Percentiles rank a stretch among this genome's conserved stretches.
phyloP scores from a whole-genome alignment of 2,329 filamentous ascomycete genomes.

The Chaetomiaceae sp. region DNA sequence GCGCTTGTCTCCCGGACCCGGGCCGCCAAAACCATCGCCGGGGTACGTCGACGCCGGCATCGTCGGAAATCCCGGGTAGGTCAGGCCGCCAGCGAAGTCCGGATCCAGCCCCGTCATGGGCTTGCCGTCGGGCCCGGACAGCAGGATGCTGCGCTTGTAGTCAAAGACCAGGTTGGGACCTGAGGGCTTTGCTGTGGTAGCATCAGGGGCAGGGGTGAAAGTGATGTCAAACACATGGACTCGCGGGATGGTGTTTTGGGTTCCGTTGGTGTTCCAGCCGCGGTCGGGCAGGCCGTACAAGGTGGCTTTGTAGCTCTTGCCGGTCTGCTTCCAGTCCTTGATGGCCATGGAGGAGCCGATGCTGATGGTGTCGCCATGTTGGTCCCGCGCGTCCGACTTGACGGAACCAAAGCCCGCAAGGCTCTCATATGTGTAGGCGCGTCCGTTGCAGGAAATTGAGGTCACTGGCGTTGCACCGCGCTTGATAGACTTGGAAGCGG shows the following conservation, averaged over 20 bases:
- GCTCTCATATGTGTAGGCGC: conserved; percentile 59
- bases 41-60: conserved; percentile 59
- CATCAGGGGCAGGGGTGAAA: conserved; percentile 48
- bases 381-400: conserved; percentile 54
- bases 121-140: conserved; percentile 57
- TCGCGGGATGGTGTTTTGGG: conserved; percentile 61
- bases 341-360: conserved; percentile 63
- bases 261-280: conserved; percentile 71
- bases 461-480: not conserved
- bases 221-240: conserved; percentile 63
- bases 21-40: conserved; percentile 63
- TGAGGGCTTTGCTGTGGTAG: conserved; percentile 49
- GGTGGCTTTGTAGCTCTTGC: conserved; percentile 53
- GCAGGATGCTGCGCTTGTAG: conserved; percentile 61
- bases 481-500: not conserved
- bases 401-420: conserved; percentile 64
- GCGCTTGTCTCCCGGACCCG: conserved; percentile 53
- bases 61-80: conserved; percentile 54
- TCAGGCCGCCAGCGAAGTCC: conserved; percentile 47
- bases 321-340: conserved; percentile 52
- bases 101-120: conserved; percentile 62
- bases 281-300: conserved; percentile 62
- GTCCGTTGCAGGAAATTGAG: conserved; percentile 46
- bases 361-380: conserved; percentile 64
- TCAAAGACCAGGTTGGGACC: conserved; percentile 56